These are phyloP conservation scores for Cordyceps tenuipes DNA, from an alignment of 2,329 filamentous ascomycete genomes.

Conservation along the genomic window DNA sequence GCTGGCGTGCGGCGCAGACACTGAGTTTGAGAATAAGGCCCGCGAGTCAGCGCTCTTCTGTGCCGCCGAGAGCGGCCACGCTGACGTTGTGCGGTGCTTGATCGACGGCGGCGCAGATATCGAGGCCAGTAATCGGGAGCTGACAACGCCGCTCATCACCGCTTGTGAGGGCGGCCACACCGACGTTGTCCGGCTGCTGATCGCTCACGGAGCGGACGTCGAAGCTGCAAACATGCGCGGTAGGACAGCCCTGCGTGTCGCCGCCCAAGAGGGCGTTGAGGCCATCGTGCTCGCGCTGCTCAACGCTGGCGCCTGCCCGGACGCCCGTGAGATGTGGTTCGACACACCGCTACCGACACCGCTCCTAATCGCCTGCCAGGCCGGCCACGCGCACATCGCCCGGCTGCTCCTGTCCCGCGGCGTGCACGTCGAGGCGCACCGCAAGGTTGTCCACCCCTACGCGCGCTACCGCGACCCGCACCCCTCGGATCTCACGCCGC, in stretches of 20 bases:
- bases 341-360: background rate
- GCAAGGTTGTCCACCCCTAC: background rate
- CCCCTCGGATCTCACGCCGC: background rate
- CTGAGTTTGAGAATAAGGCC: background rate
- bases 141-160: background rate
- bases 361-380: background rate
- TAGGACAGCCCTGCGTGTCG: background rate
- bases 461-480: background rate
- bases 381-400: background rate
- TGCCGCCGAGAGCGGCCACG: background rate
- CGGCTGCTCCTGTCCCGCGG: background rate
- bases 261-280: background rate
- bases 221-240: background rate
- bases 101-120: background rate
- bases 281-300: background rate
- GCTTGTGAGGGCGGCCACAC: background rate
- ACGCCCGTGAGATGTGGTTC: background rate
- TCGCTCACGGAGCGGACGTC: background rate
- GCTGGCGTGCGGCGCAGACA: background rate
- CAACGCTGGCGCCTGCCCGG: background rate
- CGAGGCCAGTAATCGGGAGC: background rate
- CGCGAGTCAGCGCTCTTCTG: background rate
- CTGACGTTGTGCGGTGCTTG: background rate
- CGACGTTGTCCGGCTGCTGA: background rate
- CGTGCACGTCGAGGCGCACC: background rate